A percentile compares a stretch with the other conserved stretches of the same genome.
phyloP scores from a whole-genome alignment of 2,329 filamentous ascomycete genomes.

The Fusarium sp. region DNA sequence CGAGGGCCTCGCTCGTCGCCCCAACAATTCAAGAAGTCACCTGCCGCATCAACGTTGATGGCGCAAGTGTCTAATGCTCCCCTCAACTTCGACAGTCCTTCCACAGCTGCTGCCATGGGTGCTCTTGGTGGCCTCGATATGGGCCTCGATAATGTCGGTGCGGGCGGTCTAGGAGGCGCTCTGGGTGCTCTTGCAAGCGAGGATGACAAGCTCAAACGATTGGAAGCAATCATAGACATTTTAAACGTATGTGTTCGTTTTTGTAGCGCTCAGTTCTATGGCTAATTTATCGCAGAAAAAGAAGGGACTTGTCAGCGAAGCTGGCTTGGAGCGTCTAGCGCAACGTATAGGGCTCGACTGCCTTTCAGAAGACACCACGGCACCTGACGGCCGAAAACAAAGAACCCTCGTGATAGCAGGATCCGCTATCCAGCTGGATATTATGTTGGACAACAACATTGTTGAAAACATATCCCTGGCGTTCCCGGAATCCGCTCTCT shows the following conservation, averaged over 20 bases:
- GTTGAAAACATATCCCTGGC: conserved; percentile 74
- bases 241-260: conserved; percentile 60
- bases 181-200: conserved; percentile 62
- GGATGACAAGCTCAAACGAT: conserved; percentile 69
- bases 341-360: conserved; percentile 77
- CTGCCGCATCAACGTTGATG: conserved; percentile 67
- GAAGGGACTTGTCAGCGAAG: conserved; percentile 79
- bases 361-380: conserved; percentile 70
- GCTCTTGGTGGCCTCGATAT: conserved; percentile 69
- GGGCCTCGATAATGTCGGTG: conserved; percentile 66
- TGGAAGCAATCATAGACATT: conserved; percentile 66
- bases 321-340: conserved; percentile 80
- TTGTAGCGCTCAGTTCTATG: not conserved
- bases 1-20: conserved; percentile 72
- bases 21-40: conserved; percentile 75
- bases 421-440: conserved; percentile 72
- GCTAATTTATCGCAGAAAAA: conserved; percentile 53
- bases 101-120: conserved; percentile 73
- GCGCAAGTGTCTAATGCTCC: conserved; percentile 62
- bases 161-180: conserved; percentile 63
- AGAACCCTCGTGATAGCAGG: conserved; percentile 75
- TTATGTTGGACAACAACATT: conserved; percentile 73
- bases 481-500: conserved; percentile 72
- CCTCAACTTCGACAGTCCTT: conserved; percentile 76
- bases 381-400: conserved; percentile 63